Evolutionary conservation across 2,329 filamentous ascomycete species (phyloP).

Genomic region (Alternaria sp.): DNA sequence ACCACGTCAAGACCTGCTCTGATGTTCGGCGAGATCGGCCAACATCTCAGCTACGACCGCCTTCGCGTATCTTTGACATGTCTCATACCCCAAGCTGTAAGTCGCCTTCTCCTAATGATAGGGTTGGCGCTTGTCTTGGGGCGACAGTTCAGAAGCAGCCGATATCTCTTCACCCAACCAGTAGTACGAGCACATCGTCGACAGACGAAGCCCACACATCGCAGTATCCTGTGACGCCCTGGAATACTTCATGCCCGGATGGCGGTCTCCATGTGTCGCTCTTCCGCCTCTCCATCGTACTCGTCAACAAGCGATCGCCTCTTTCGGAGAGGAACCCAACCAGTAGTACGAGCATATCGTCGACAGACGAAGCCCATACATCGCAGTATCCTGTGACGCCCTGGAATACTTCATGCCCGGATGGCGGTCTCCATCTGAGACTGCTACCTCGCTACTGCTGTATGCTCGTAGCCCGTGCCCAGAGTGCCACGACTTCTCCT

Average conservation of each 20-base stretch:
- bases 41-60: background rate
- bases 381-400: background rate
- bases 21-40: background rate
- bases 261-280: background rate
- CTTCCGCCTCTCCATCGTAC: no score
- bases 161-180: background rate
- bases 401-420: background rate
- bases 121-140: background rate
- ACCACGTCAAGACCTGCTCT: background rate
- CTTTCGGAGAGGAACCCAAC: no score
- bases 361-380: background rate
- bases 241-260: background rate
- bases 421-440: background rate
- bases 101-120: background rate
- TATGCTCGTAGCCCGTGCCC: constrained; percentile 5
- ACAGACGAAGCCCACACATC: background rate
- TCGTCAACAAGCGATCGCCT: no score
- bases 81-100: background rate
- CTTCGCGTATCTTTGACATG: background rate
- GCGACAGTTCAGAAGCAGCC: background rate
- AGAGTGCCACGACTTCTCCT: constrained; percentile 8
- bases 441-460: constrained; percentile 4
- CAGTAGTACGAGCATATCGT: no score
- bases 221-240: background rate
- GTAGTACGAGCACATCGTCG: background rate